Evolutionary conservation across 1,284 basidiomycete species (phyloP), one percentile per base, ranked within the genome.

Genomic region (Boletellus sp.): DNA sequence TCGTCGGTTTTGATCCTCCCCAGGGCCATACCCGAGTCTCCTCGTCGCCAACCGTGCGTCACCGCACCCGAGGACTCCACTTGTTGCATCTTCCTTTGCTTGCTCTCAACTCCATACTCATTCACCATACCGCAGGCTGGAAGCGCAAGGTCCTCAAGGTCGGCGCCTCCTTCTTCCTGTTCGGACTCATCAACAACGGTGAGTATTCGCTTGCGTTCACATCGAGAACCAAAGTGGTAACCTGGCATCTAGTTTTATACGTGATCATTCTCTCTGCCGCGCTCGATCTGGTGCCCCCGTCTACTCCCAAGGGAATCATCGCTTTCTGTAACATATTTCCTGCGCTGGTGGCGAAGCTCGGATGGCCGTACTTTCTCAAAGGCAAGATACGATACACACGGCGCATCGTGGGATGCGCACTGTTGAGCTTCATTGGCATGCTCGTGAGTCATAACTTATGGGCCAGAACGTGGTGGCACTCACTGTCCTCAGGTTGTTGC

Each of bases 231-330:
- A 3, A 33, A 35, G 5, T 32, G 28, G 5, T 21, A 26, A 39
- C 37, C 4, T 39, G 15, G 5, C 3, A 28, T 55, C 0, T 59
- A 93, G 91, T 94, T 11, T 76, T 93, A 52, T 97, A 98, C 69
- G 95, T 98, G 33, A 91, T 99, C 59, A 97, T 98, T 57, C 81
- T 98, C 22, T 96, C 93, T 1, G 96, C 96, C 5, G 96, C 96
- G 0, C 77, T 97, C 15, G 96, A 99, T 68, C 80, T 99, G 5
- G 93, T 98, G 0, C 92, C 95, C 5, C 82, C 90, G 0, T 82
- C 86, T 5, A 93, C 91, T 0, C 93, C 93, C 0, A 92, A 91
- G 64, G 95, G 94, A n/a, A 83, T 97, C 51, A 92, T 97, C 45
- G 86, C 89, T 1, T 93, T 96, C 68, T 93, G 89, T 73, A 94